Conservation (phyloP, 1,284 basidiomycete species). For the Puccinia horiana region DNA sequence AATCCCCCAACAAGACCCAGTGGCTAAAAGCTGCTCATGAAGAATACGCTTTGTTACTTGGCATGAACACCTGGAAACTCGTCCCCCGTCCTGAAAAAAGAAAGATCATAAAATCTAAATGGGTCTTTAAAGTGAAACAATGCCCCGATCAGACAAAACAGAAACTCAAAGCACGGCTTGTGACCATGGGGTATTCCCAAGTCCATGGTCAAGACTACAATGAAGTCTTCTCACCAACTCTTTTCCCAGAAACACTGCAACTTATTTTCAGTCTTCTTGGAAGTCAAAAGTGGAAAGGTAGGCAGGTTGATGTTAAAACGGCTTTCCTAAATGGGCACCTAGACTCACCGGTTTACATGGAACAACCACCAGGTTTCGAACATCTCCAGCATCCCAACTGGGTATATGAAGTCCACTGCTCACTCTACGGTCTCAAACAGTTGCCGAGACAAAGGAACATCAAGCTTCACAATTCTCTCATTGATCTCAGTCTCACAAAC, state of each 20-base stretch:
- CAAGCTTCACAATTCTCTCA: background rate
- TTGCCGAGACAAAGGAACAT: background rate
- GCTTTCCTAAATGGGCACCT: background rate
- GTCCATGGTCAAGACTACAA: constrained; percentile 42
- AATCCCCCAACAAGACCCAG: background rate
- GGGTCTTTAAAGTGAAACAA: constrained; percentile 3
- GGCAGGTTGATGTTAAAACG: no score
- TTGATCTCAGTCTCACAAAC: background rate
- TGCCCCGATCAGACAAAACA: background rate
- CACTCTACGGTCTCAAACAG: constrained; percentile 1
- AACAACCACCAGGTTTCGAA: background rate
- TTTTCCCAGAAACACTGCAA: background rate
- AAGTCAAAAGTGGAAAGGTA: background rate
- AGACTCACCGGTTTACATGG: background rate
- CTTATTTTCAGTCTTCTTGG: background rate
- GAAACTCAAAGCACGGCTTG: background rate
- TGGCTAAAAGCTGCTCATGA: background rate
- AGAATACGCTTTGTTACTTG: background rate
- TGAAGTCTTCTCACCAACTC: constrained; percentile 36
- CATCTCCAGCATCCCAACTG: background rate
- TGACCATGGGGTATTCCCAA: no score
- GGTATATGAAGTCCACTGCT: background rate
- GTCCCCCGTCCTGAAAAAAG: background rate
- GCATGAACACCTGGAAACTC: constrained; percentile 2
- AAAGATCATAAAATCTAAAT: background rate